A percentile compares a stretch with the other conserved stretches of the same genome.
Conservation (phyloP, 371 early-diverging fungal species). For the Lichtheimia corymbifera region DNA sequence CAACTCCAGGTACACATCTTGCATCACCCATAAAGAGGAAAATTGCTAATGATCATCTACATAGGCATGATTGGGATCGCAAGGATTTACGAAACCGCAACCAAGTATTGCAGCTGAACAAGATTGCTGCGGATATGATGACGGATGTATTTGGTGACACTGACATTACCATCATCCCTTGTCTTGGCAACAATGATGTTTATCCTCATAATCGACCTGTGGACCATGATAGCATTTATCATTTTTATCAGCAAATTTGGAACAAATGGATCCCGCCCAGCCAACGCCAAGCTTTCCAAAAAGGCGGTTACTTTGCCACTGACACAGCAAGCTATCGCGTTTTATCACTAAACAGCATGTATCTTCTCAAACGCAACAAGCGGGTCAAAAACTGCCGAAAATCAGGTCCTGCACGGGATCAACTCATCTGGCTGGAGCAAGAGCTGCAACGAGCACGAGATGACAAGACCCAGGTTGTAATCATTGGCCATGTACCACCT, state of each 20-base stretch:
- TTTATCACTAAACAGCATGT: conserved; percentile 73
- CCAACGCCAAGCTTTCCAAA: conserved; percentile 60
- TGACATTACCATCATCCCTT: conserved; percentile 60
- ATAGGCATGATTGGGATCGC: conserved; percentile 77
- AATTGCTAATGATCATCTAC: conserved; percentile 3
- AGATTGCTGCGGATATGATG: conserved; percentile 36
- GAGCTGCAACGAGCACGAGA: conserved; percentile 50
- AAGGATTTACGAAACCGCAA: conserved; percentile 52
- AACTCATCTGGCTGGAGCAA: conserved; percentile 71
- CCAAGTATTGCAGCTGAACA: conserved; percentile 57
- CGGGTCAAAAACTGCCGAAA: conserved; percentile 66
- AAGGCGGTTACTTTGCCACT: conserved; percentile 72
- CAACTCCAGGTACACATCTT: conserved; percentile 60
- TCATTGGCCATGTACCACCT: conserved; percentile 83
- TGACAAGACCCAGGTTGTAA: conserved; percentile 39
- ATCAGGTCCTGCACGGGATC: conserved; percentile 61
- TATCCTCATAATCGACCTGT: conserved; percentile 68
- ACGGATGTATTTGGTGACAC: conserved; percentile 33
- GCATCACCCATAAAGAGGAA: background rate
- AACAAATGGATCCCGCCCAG: conserved; percentile 55
- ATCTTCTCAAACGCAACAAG: conserved; percentile 68
- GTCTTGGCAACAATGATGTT: conserved; percentile 83
- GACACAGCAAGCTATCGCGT: conserved; percentile 55
- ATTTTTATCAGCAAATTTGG: conserved; percentile 59
- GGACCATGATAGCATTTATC: conserved; percentile 22